Evolutionary conservation across 768 basidiomycete genomes (phyloP).

Genomic region (Collybiopsis luxurians): DNA sequence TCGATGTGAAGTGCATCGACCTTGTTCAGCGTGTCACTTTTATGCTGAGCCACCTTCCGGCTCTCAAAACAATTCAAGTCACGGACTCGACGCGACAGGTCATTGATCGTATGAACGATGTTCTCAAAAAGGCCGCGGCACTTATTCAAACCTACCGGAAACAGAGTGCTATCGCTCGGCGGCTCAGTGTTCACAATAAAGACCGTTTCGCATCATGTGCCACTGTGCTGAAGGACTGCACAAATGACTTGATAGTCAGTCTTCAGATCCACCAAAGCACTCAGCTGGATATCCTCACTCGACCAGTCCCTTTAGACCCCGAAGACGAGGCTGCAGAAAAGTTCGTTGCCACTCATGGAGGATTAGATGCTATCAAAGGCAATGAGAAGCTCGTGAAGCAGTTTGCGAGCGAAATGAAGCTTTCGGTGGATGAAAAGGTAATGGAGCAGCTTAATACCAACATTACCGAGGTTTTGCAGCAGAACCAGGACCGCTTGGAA

Average conservation of each 20-base stretch:
- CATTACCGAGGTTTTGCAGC: conserved; percentile 30
- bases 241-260: conserved; percentile 36
- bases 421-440: conserved; percentile 34
- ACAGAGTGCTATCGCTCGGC: conserved; percentile 30
- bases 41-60: conserved; percentile 37
- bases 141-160: conserved; percentile 38
- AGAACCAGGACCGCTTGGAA: conserved; percentile 29
- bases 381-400: conserved; percentile 34
- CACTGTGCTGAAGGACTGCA: conserved; percentile 29
- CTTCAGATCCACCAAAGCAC: conserved; percentile 38
- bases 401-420: conserved; percentile 33
- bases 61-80: conserved; percentile 28
- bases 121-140: conserved; percentile 34
- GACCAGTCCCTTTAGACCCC: conserved; percentile 33
- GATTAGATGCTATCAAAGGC: conserved; percentile 31
- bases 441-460: conserved; percentile 38
- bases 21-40: conserved; percentile 40
- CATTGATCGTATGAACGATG: conserved; percentile 36
- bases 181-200: conserved; percentile 34
- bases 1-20: conserved; percentile 38
- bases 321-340: conserved; percentile 33
- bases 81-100: conserved; percentile 32
- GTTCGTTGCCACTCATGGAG: conserved; percentile 34
- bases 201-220: conserved; percentile 34
- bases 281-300: conserved; percentile 33